Base-by-base conservation (phyloP, 108 stramenopile genomes). In the Conticribra weissflogii region DNA sequence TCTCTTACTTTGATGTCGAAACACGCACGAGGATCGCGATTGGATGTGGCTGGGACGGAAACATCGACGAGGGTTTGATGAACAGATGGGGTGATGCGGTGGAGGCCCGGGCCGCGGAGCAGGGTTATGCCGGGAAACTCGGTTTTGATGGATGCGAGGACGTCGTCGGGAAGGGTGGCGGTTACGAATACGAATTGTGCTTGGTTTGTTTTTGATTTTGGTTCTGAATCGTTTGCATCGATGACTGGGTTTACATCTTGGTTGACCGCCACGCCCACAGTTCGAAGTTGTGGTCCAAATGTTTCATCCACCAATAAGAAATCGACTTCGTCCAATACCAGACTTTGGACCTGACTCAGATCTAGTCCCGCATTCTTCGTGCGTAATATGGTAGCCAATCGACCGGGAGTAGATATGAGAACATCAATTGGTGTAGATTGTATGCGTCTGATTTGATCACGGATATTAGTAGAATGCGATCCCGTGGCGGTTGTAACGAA, bases 261-360 rank as follows among this genome's bases (percentile, higher is more conserved):
- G 12, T 41, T 41, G 8, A 77, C 68, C 14, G 92, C 93, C 41
- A 85, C 92, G 2, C 95, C 95, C 25, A 97, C 87, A 30, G 96
- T 92, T 0, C 88, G 74, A 41, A 97, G 71, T 72, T 96, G 92
- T 27, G 89, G 89, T 17, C 92, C 92, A 83, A 97, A 97, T 0
- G 95, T 95, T 17, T 86, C 83, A 73, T 92, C 89, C 23, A 93
- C 81, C 86, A 96, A 71, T 41, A 98, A 70, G 52, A 96, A 86
- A 78, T 98, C 98, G 28, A 97, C 96, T 84, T 98, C 96, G 74
- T 97, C 96, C 68, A 96, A 63, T 1, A 98, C 96, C 21, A 97
- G 65, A 44, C 78, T 56, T 46, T 86, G 83, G 17, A 93, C 64
- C 23, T 74, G 66, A 22, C 67, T 75, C 54, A 93, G 45, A 75